These are phyloP conservation scores for Sporothrix inflata DNA, from an alignment of 2,329 filamentous ascomycete species.

Conservation along the genomic window DNA sequence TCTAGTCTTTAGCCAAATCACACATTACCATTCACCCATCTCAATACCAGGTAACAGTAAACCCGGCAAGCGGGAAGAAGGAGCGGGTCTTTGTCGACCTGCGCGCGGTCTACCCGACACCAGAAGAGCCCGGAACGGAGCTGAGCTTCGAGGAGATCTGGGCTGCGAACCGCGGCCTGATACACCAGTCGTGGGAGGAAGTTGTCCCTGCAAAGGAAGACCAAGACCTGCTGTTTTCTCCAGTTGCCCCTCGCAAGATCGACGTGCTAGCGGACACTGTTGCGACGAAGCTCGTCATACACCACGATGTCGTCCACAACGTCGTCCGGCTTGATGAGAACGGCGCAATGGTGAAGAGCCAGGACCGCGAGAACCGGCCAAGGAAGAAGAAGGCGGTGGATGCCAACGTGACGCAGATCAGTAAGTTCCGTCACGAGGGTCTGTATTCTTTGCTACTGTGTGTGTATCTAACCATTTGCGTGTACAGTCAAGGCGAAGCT, in stretches of 20 bases:
- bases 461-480: background rate
- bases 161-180: slow-evolving; percentile 73
- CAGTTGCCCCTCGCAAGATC: slow-evolving; percentile 39
- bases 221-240: slow-evolving; percentile 26
- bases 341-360: slow-evolving; percentile 47
- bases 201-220: slow-evolving; percentile 36
- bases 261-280: slow-evolving; percentile 40
- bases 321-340: slow-evolving; percentile 61
- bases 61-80: slow-evolving; percentile 78
- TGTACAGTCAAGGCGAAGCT: slow-evolving; percentile 83
- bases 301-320: slow-evolving; percentile 50
- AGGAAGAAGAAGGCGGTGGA: slow-evolving; percentile 82
- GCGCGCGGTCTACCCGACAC: slow-evolving; percentile 80
- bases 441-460: too few relatives aligned
- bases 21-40: slow-evolving; percentile 70
- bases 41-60: slow-evolving; percentile 77
- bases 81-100: slow-evolving; percentile 89
- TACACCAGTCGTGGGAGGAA: slow-evolving; percentile 61
- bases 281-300: slow-evolving; percentile 46
- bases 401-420: slow-evolving; percentile 88
- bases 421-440: slow-evolving; percentile 54
- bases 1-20: slow-evolving; percentile 60
- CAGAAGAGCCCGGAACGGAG: slow-evolving; percentile 71
- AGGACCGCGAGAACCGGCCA: slow-evolving; percentile 40
- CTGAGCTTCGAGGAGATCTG: slow-evolving; percentile 91